These are phyloP conservation scores for Carex cristatella DNA, from an alignment of 176 grass and related monocot species.

Conservation along the genomic window DNA sequence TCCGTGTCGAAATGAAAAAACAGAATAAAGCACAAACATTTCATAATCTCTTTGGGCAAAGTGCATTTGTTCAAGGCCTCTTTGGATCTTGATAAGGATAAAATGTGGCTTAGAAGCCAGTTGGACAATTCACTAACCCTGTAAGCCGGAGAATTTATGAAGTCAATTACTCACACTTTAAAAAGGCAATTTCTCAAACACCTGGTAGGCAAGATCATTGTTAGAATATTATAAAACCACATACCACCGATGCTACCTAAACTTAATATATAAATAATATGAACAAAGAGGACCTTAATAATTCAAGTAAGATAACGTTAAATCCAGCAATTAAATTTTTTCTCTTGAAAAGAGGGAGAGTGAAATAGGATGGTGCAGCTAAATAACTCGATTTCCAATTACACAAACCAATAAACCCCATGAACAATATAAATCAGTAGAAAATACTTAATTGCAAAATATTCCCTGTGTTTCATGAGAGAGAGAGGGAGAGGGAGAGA, in stretches of 20 bases:
- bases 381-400: background rate
- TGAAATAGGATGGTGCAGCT: background rate
- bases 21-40: background rate
- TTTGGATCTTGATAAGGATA: background rate
- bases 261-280: background rate
- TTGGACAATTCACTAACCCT: background rate
- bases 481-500: background rate
- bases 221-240: background rate
- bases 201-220: background rate
- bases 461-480: background rate
- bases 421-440: background rate
- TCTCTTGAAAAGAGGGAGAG: background rate
- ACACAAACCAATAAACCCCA: background rate
- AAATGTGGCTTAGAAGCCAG: background rate
- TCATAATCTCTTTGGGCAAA: background rate
- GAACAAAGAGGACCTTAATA: background rate
- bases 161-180: background rate
- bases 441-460: background rate
- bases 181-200: conserved; percentile 7
- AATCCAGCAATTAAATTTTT: background rate
- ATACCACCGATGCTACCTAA: background rate
- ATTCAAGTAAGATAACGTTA: background rate
- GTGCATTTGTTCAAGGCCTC: background rate
- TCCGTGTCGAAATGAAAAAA: background rate
- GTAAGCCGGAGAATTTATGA: background rate